phyloP scores from a whole-genome alignment of 106 monocot species.

The Allium sativum region DNA sequence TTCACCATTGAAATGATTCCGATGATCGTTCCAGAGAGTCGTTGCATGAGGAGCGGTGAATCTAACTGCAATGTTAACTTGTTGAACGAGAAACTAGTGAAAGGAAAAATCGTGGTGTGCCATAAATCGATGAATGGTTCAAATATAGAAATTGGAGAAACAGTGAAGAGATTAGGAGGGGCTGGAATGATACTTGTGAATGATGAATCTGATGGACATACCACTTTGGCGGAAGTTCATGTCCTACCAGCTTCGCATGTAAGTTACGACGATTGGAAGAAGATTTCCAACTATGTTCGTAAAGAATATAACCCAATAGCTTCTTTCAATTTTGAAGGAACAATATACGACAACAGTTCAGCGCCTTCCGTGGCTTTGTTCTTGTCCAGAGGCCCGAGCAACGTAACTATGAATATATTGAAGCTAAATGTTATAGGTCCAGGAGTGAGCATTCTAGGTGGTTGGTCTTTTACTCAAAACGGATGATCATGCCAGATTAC shows the following conservation, averaged over 20 bases:
- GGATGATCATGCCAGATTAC: neutral
- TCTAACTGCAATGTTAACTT: neutral
- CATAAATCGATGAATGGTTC: neutral
- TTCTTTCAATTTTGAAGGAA: slow-evolving; percentile 25
- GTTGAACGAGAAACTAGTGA: neutral
- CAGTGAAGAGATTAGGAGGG: slow-evolving; percentile 8
- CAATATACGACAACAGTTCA: slow-evolving; percentile 11
- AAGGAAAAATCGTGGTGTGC: slow-evolving; percentile 5
- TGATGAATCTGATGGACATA: slow-evolving; percentile 2
- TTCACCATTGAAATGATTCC: slow-evolving; percentile 3
- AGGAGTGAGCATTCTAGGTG: slow-evolving; percentile 30
- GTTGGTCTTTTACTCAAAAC: slow-evolving; percentile 4
- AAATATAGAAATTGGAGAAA: slow-evolving; percentile 11
- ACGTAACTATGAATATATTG: neutral
- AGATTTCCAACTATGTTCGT: slow-evolving; percentile 7
- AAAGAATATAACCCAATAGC: slow-evolving; percentile 8
- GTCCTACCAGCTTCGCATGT: slow-evolving; percentile 21
- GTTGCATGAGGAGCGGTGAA: neutral
- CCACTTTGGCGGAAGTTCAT: slow-evolving; percentile 9
- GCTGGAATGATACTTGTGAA: slow-evolving; percentile 26
- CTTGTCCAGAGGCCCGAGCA: slow-evolving; percentile 36
- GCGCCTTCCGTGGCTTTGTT: slow-evolving; percentile 24
- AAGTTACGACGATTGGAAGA: slow-evolving; percentile 4
- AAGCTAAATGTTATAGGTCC: slow-evolving; percentile 37
- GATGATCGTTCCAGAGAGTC: slow-evolving; percentile 5